These are phyloP conservation scores for Lasiosphaeriaceae sp. DNA, from an alignment of 495 filamentous ascomycete species.

Conservation along the genomic window DNA sequence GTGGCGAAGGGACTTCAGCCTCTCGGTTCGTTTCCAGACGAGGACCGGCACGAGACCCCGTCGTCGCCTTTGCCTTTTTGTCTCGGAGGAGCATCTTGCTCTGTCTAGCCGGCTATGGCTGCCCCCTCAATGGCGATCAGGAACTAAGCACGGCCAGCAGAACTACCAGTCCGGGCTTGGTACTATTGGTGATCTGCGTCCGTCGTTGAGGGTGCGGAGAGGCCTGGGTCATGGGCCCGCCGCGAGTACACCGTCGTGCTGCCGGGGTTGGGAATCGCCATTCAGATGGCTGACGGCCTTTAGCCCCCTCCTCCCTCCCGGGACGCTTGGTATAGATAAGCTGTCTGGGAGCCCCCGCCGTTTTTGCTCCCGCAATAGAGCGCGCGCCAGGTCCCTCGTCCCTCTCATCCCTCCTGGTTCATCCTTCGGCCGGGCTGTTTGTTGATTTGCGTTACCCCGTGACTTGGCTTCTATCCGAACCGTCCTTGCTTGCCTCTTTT, in stretches of 20 bases:
- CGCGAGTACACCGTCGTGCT: constrained; percentile 2
- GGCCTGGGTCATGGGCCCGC: background rate
- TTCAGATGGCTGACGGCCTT: background rate
- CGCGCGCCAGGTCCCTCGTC: background rate
- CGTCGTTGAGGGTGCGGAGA: background rate
- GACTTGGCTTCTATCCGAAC: background rate
- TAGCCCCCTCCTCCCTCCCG: background rate
- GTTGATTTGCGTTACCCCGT: background rate
- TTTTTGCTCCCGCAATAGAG: background rate
- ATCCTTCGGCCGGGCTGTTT: background rate
- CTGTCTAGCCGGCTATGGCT: no score
- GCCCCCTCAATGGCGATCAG: no score
- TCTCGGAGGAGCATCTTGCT: no score
- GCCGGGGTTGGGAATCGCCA: background rate
- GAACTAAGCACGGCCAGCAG: no score
- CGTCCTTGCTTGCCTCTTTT: background rate
- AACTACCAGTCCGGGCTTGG: no score
- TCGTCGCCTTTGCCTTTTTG: no score
- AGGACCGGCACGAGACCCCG: background rate
- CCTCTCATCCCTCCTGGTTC: background rate
- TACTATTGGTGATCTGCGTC: no score
- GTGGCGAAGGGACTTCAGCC: background rate
- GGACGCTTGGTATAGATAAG: background rate
- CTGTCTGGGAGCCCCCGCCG: background rate
- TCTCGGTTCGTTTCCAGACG: background rate